A percentile compares a stretch with the other conserved stretches of the same genome.
phyloP scores from a whole-genome alignment of 495 filamentous ascomycete species.

The Xylaria intraflava region DNA sequence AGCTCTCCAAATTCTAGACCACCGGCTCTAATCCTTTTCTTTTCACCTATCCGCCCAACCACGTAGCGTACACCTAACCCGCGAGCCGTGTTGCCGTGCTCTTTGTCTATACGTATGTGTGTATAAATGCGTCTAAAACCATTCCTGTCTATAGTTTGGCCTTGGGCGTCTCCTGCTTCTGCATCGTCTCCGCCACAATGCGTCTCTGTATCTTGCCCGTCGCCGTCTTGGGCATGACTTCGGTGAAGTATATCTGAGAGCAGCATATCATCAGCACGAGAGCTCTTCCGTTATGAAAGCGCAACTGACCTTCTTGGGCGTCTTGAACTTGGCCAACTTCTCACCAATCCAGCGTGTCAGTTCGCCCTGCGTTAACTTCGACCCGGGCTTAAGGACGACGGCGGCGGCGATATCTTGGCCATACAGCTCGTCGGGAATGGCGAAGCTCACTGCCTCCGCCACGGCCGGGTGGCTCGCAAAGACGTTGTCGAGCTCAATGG shows the following conservation, averaged over 20 bases:
- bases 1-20: too few species aligned
- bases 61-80: too few species aligned
- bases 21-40: too few species aligned
- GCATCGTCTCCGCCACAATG: slow-evolving; percentile 73
- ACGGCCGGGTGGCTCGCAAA: slow-evolving; percentile 61
- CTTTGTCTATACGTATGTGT: background rate
- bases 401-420: slow-evolving; percentile 77
- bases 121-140: background rate
- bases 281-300: background rate
- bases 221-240: slow-evolving; percentile 82
- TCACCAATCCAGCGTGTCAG: slow-evolving; percentile 60
- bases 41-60: too few species aligned
- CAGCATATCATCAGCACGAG: slow-evolving; percentile 4
- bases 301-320: slow-evolving; percentile 67
- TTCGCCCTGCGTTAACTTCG: slow-evolving; percentile 46
- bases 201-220: slow-evolving; percentile 81
- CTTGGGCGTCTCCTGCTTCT: slow-evolving; percentile 44
- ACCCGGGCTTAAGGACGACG: slow-evolving; percentile 61
- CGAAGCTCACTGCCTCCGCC: slow-evolving; percentile 73
- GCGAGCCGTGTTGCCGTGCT: background rate
- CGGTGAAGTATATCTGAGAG: slow-evolving; percentile 63
- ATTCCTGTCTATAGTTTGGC: slow-evolving; percentile 31
- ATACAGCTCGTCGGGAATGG: slow-evolving; percentile 66
- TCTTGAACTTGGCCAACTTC: slow-evolving; percentile 71
- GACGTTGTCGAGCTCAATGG: slow-evolving; percentile 78